Conservation (phyloP, 768 basidiomycete genomes). For the Pleurotus salmoneostramineus region DNA sequence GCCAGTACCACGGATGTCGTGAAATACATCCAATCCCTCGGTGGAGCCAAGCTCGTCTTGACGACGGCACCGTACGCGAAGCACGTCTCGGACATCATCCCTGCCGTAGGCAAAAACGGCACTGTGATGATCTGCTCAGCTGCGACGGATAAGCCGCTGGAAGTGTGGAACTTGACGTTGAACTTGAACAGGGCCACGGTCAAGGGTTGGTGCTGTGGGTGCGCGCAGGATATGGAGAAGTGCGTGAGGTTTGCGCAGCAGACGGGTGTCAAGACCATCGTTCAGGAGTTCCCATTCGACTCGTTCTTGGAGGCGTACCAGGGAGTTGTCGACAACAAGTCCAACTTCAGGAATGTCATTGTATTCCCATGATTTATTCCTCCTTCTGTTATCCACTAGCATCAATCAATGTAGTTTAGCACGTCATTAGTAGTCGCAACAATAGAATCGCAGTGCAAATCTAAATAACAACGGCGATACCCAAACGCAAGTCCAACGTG, state of each 20-base stretch:
- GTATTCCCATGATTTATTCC: not conserved
- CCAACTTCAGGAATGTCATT: constrained; percentile 7
- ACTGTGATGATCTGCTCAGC: constrained; percentile 8
- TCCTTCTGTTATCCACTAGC: not conserved
- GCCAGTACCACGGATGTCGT: constrained; percentile 6
- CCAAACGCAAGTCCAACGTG: too few relatives aligned
- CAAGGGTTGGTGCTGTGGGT: constrained; percentile 6
- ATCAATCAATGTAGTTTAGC: not conserved
- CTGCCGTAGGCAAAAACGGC: constrained; percentile 9
- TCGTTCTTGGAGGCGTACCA: constrained; percentile 5
- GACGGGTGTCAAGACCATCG: constrained; percentile 6
- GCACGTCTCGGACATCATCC: constrained; percentile 2
- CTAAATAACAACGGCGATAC: too few relatives aligned
- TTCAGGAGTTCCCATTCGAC: constrained; percentile 6
- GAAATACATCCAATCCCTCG: constrained; percentile 7
- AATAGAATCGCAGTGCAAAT: not conserved
- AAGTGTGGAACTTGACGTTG: constrained; percentile 4
- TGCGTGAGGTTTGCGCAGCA: constrained; percentile 6
- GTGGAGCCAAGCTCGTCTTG: constrained; percentile 8
- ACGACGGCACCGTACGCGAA: constrained; percentile 8
- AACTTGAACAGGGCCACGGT: constrained; percentile 8
- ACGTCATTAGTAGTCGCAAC: not conserved
- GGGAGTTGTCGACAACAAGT: constrained; percentile 4
- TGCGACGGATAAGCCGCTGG: constrained; percentile 5
- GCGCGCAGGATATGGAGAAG: constrained; percentile 9